Base-by-base conservation (phyloP, 2,329 filamentous ascomycete species). In the Metarhizium guizhouense region DNA sequence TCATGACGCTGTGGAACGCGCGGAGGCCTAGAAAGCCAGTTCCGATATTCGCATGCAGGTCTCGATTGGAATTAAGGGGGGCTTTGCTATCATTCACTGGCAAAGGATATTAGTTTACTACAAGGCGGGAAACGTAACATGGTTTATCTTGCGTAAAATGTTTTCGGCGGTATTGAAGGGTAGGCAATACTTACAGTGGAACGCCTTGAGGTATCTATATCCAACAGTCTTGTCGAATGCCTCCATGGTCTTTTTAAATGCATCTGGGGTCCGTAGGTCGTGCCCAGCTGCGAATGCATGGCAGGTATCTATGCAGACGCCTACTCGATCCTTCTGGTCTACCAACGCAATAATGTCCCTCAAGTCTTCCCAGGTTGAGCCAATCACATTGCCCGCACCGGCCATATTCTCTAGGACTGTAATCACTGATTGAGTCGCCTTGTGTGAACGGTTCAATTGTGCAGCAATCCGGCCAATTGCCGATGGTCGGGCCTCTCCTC, bases 341-440 rank as follows among this genome's bases (percentile, higher is more conserved):
- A 97, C 82, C 8, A 84, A 77, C 14, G 80, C 80, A 62, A 99
- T 95, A 60, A 96, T 89, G 64, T 91, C 88, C 13, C 86, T 80
- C 50, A 99, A 79, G 64, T 99, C 93, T 67, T 92, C 85, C 68
- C 96, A 95, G 1, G 81, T 85, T 16, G 84, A 86, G 34, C 94
- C 94, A 53, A 99, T 84, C 4, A 95, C 86, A 64, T 94, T 96
- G 53, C 92, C 92, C 54, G 83, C 81, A 3, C 90, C 90, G 1
- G 93, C 94, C 92, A 97, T 97, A 58, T 95, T 97, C 72, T 99
- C 94, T 3, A 99, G 76, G 1, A 97, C 80, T 0, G 92, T 94
- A 40, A 93, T 78, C 1, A 96, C 93, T 1, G 77, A 79, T 45
- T 77, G 80, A 0, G 89, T 95, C 56, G 86, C 88, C 54, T 79